Evolutionary conservation across 768 basidiomycete genomes (phyloP), one percentile per base, ranked within the genome.

Genomic region (Dacryopinax spathularia): DNA sequence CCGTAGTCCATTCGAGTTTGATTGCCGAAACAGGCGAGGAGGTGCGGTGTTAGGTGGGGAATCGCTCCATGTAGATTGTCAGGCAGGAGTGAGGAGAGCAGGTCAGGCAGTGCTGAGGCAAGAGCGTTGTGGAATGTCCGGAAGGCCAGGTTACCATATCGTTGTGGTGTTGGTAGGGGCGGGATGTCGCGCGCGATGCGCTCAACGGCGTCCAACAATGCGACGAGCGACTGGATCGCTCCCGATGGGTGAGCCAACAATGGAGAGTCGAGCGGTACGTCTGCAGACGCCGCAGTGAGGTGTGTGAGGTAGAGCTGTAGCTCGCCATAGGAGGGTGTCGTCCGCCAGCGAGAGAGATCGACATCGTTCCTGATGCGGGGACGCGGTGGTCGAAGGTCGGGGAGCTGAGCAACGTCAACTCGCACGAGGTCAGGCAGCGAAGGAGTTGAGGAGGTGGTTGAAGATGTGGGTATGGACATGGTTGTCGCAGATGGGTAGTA

Each of bases 1-100:
- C 96, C 95, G 71, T 97, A 98, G 77, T 99, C 96, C 76, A 98
- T 84, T 62, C 96, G 83, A 13, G 82, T 80, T 69, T 91, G 88
- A 2, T 89, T 92, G 7, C 96, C 96, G 72, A 98, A 97, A 0
- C 92, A 87, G 1, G 83, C 78, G 62, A 88, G 69, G 33, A 97
- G 74, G 67, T 95, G 89, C 1, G 92, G 90, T 34, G 83, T 82
- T 61, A 97, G 71, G 63, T 86, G 83, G 1, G 85, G 84, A 35
- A 84, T 76, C 6, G 78, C 80, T 16, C 73, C 65, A 20, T 70
- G 71, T 37, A 78, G 78, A 15, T 76, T 72, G 15, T 76, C 64
- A 4, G 81, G 79, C 10, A 91, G 76, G 44, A 87, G 75, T 16
- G 67, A 65, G 33, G 67, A 68, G 61, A 86, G 78, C 33, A 88